A percentile compares a stretch with the other conserved stretches of the same genome.
Evolutionary conservation across 2,329 filamentous ascomycete species (phyloP).

Genomic region (Cercospora citrullina): DNA sequence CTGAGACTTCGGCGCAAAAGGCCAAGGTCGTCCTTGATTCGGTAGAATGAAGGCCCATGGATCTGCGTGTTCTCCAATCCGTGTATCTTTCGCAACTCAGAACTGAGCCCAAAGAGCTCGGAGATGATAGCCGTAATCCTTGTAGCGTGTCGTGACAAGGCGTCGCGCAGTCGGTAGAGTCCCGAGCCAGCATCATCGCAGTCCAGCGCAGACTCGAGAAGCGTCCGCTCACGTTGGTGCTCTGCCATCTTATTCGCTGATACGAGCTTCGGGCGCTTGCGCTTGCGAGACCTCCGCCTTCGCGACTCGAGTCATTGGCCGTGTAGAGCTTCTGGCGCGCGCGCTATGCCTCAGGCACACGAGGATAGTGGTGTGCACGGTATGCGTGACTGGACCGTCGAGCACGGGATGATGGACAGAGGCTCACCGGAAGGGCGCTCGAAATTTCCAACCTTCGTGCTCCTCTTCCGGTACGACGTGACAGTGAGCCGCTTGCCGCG

Average conservation of each 20-base stretch:
- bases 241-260: conserved; percentile 24
- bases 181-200: conserved; percentile 25
- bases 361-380: conserved; percentile 1
- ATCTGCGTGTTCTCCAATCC: conserved; percentile 44
- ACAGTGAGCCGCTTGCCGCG: conserved; percentile 13
- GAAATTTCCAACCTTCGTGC: conserved; percentile 10
- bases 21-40: conserved; percentile 51
- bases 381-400: conserved; percentile 23
- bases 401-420: conserved; percentile 15
- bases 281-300: conserved; percentile 14
- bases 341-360: conserved; percentile 13
- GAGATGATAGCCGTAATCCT: conserved; percentile 57
- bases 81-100: conserved; percentile 52
- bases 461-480: conserved; percentile 14
- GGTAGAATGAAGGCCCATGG: conserved; percentile 42
- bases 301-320: conserved; percentile 9
- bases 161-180: conserved; percentile 52
- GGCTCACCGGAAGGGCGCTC: not conserved
- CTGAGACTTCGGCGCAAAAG: conserved; percentile 52
- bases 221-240: conserved; percentile 15
- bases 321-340: not conserved
- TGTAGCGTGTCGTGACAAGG: conserved; percentile 53
- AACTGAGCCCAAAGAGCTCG: conserved; percentile 57
- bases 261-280: conserved; percentile 5
- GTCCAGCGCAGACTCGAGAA: conserved; percentile 21